Evolutionary conservation across 2,329 filamentous ascomycete species (phyloP), one percentile per base, ranked within the genome.

Genomic region (Calycina herbarum): DNA sequence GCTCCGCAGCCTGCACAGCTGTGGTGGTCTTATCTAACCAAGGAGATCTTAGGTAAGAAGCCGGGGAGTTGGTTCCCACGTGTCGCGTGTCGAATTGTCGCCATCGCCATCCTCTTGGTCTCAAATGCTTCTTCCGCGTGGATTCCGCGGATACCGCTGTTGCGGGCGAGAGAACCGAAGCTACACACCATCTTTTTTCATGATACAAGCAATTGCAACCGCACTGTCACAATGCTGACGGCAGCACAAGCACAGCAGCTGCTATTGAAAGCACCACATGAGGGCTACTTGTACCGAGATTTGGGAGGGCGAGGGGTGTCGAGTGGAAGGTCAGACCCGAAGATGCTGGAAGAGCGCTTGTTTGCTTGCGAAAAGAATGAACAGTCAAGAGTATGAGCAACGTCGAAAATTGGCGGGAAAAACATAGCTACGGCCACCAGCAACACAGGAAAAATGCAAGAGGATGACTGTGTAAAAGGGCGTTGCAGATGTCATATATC

Each of bases 161-260:
- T 17, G 17, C 7, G 45, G 45, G 24, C 20, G n/a, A 24, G 2
- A 3, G 45, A 51, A 24, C 20, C 45, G 20, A 48, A n/a, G 17
- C 45, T 8, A 48, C 5, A 48, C n/a, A 8, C n/a, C n/a, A 20
- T 20, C n/a, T 20, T 6, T 10, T n/a, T 10, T n/a, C 45, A 48
- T 11, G n/a, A 48, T 48, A 24, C n/a, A 48, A 48, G 45, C 45
- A 48, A 48, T 20, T 48, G 45, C 20, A 48, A 48, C 45, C 45
- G 20, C n/a, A 20, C 45, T 48, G n/a, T 48, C n/a, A 48, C n/a
- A 20, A 48, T 48, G 45, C 45, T 48, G 45, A 48, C 45, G 45
- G 20, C 45, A 48, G n/a, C 8, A 48, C n/a, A 48, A 20, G 17
- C 4, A 48, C 45, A 48, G 5, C 17, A 48, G 45, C 45, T 48